Evolutionary conservation across 169 alveolate genomes (phyloP).

Genomic region (Plasmodium sp.): DNA sequence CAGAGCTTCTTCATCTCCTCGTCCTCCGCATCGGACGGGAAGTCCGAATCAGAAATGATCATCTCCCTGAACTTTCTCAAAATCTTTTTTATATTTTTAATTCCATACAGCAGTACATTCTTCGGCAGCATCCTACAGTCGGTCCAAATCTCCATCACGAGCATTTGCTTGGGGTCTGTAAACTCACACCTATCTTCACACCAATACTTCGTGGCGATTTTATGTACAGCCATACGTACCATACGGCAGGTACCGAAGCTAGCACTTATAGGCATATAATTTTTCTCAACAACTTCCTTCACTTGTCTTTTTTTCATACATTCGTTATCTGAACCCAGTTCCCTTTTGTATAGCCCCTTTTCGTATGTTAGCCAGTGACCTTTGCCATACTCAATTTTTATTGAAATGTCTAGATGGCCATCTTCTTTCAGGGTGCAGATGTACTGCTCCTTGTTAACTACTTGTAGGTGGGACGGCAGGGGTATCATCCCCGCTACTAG

Average conservation of each 20-base stretch:
- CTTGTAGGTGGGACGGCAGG: constrained; percentile 83
- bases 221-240: constrained; percentile 91
- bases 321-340: constrained; percentile 85
- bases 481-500: constrained; percentile 86
- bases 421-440: constrained; percentile 83
- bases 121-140: constrained; percentile 80
- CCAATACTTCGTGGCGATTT: constrained; percentile 87
- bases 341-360: constrained; percentile 83
- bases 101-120: constrained; percentile 76
- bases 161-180: constrained; percentile 89
- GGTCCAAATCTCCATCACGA: constrained; percentile 88
- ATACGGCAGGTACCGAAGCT: constrained; percentile 88
- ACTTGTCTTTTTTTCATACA: constrained; percentile 83
- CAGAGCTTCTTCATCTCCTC: constrained; percentile 65
- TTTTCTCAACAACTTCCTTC: constrained; percentile 82
- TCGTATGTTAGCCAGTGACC: constrained; percentile 77
- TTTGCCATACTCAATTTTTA: constrained; percentile 89
- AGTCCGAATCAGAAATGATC: constrained; percentile 45
- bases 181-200: constrained; percentile 80
- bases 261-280: constrained; percentile 84
- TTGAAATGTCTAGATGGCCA: constrained; percentile 82
- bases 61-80: constrained; percentile 63
- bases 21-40: constrained; percentile 32
- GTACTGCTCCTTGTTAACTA: constrained; percentile 83
- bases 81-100: constrained; percentile 72